These are phyloP conservation scores for Chloris gayana DNA, from an alignment of 176 grass and related monocot species.

Conservation along the genomic window DNA sequence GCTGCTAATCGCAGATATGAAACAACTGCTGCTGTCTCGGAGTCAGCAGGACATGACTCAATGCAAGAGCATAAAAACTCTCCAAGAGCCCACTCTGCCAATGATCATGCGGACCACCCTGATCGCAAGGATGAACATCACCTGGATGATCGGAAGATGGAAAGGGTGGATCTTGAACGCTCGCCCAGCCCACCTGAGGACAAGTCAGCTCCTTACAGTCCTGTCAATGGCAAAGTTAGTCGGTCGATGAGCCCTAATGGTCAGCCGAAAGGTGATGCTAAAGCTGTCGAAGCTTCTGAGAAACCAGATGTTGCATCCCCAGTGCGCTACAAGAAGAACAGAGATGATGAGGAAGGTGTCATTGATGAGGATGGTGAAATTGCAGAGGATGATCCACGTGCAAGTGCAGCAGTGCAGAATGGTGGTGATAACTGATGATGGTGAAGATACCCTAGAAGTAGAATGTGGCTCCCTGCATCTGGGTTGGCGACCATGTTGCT, in stretches of 20 bases:
- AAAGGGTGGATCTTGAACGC: conserved; percentile 46
- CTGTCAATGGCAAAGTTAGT: conserved; percentile 51
- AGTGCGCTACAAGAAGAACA: conserved; percentile 13
- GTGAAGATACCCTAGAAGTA: neutral
- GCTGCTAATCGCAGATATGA: conserved; percentile 44
- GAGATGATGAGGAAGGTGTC: conserved; percentile 75
- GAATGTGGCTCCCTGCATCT: neutral
- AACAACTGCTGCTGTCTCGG: conserved; percentile 34
- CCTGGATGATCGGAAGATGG: conserved; percentile 43
- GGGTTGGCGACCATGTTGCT: neutral
- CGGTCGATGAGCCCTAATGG: conserved; percentile 45
- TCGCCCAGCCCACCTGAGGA: conserved; percentile 46
- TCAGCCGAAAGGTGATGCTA: conserved; percentile 27
- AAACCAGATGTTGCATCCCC: conserved; percentile 15
- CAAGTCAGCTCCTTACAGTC: conserved; percentile 48
- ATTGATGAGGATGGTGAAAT: conserved; percentile 68
- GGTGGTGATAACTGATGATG: neutral
- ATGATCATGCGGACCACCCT: conserved; percentile 25
- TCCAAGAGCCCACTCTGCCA: conserved; percentile 29
- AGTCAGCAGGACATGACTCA: conserved; percentile 23
- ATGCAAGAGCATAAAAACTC: conserved; percentile 37
- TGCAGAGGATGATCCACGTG: conserved; percentile 33
- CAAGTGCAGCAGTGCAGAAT: conserved; percentile 35
- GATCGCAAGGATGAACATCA: conserved; percentile 34
- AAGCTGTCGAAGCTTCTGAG: conserved; percentile 13